Base-by-base conservation (phyloP, 768 basidiomycete genomes). In the Hypsizygus marmoreus region DNA sequence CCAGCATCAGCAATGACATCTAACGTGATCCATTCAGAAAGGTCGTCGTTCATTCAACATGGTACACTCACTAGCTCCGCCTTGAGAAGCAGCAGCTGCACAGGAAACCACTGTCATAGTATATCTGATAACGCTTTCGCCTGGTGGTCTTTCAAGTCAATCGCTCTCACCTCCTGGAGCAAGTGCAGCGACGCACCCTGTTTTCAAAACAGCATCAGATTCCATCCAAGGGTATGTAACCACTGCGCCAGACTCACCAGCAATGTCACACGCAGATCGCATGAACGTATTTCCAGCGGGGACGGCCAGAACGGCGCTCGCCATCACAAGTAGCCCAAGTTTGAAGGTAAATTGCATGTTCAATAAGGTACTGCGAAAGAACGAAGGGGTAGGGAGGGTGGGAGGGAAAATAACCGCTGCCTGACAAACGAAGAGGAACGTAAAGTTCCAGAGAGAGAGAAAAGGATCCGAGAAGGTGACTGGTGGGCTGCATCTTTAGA, bases 281-380 rank as follows among this genome's bases (percentile, higher is more conserved):
- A 46, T 46, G 36, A 46, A 46, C 4, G 45, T 46, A 28, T 39
- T 22, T 20, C 45, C 45, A 4, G 45, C 38, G 10, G 45, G 45
- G 1, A 39, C 37, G 19, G 45, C 45, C n/a, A 46, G 35, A 36
- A 46, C 45, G 23, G 45, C 34, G 26, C 35, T 37, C 35, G 28
- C 10, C 26, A 36, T 28, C 31, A 24, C 25, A 26, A 39, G 32
- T 20, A 46, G n/a, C 7, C 25, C 45, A 24, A 46, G 20, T 23
- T 28, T 34, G 36, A n/a, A 39, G 17, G 22, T 16, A 28, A 46
- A 46, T 11, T 39, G 45, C 45, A 46, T 46, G 17, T 24, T 45
- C 24, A 11, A 22, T 16, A 8, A 22, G 23, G 16, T 5, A 23
- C 14, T 23, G 23, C 17, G 43, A 39, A 39, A 24, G 37, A 44